These are phyloP conservation scores for Coemansia interrupta DNA, from an alignment of 192 early-diverging fungal genomes.

Conservation along the genomic window DNA sequence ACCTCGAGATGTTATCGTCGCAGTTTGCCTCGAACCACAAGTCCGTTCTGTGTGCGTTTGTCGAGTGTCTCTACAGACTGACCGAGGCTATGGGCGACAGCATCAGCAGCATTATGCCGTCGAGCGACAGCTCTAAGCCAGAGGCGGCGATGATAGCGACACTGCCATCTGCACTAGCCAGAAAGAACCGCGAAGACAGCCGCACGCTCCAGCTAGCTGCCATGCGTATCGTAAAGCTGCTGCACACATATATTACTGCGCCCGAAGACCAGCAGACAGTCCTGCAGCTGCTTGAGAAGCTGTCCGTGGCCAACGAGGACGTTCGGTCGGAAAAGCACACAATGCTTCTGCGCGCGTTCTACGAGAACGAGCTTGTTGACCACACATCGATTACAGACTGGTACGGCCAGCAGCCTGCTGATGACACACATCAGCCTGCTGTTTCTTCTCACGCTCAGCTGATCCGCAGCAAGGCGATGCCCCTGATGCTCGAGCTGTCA, in stretches of 20 bases:
- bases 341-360: constrained; percentile 35
- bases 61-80: constrained; percentile 42
- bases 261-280: constrained; percentile 41
- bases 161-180: constrained; percentile 41
- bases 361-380: constrained; percentile 47
- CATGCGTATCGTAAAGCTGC: constrained; percentile 31
- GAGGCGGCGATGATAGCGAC: neutral
- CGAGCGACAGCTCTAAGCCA: neutral
- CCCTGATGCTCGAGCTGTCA: constrained; percentile 31
- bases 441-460: constrained; percentile 21
- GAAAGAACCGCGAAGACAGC: constrained; percentile 21
- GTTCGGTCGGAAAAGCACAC: constrained; percentile 24
- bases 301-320: constrained; percentile 36
- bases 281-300: constrained; percentile 42
- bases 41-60: constrained; percentile 45
- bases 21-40: constrained; percentile 38
- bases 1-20: constrained; percentile 30
- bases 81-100: constrained; percentile 15
- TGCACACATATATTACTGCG: constrained; percentile 37
- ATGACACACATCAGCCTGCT: constrained; percentile 1
- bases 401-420: constrained; percentile 17
- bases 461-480: constrained; percentile 29
- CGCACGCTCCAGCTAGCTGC: constrained; percentile 24
- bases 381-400: constrained; percentile 28
- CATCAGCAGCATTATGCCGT: neutral